These are phyloP conservation scores for Hamamelis virginiana DNA, from an alignment of 164 flowering plant species.

Conservation along the genomic window DNA sequence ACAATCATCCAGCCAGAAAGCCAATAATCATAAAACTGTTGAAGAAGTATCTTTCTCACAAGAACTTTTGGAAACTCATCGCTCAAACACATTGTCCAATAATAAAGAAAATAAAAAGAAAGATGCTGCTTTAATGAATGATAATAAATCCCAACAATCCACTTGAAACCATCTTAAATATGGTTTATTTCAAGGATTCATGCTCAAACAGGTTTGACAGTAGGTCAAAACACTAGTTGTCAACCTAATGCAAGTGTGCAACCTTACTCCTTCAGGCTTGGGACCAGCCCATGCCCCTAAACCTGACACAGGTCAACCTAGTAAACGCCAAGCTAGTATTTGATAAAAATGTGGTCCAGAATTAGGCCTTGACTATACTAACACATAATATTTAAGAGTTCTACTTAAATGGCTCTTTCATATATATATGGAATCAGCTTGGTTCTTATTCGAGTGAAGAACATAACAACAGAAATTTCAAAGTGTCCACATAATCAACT, in stretches of 20 bases:
- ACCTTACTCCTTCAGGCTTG: not conserved
- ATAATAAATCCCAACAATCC: no score
- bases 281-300: not conserved
- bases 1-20: slow-evolving; percentile 4
- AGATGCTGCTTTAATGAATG: no score
- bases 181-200: no score
- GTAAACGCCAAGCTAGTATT: not conserved
- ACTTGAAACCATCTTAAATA: no score
- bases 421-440: not conserved
- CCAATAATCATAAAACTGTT: not conserved
- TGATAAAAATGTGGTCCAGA: not conserved
- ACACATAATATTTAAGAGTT: no score
- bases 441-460: not conserved
- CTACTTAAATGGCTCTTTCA: not conserved
- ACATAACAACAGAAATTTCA: not conserved
- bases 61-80: no score
- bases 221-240: not conserved
- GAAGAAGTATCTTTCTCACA: no score
- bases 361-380: not conserved
- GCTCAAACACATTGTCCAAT: no score
- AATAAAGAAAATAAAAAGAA: no score
- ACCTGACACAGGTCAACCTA: not conserved
- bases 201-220: not conserved
- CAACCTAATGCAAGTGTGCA: no score
- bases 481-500: not conserved